Evolutionary conservation across 1,284 basidiomycete genomes (phyloP).

Genomic region (Kwoniella shivajii): DNA sequence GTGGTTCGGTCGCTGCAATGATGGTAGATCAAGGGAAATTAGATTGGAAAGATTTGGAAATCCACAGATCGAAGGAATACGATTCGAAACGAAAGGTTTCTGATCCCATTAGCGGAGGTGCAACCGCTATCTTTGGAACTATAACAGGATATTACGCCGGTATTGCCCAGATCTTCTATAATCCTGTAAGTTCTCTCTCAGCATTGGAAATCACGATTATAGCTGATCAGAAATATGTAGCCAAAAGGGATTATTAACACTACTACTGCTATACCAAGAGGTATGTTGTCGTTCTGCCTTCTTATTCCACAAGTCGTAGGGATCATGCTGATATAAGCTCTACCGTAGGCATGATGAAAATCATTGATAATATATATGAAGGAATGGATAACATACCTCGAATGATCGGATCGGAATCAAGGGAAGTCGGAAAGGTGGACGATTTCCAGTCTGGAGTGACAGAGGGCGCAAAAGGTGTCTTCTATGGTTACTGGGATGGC

Average conservation of each 20-base stretch:
- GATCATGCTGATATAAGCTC: neutral
- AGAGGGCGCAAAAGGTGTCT: constrained; percentile 56
- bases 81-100: constrained; percentile 53
- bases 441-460: constrained; percentile 57
- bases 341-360: constrained; percentile 55
- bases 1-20: constrained; percentile 61
- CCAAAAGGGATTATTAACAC: constrained; percentile 58
- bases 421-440: constrained; percentile 55
- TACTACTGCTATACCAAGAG: constrained; percentile 40
- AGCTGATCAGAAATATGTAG: constrained; percentile 14
- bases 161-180: constrained; percentile 58
- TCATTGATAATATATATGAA: constrained; percentile 40
- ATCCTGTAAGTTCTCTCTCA: constrained; percentile 42
- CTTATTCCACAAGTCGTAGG: neutral
- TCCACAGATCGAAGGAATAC: constrained; percentile 63
- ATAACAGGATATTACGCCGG: constrained; percentile 57
- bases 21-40: constrained; percentile 59
- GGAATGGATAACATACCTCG: constrained; percentile 49
- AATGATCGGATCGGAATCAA: constrained; percentile 57
- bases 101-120: constrained; percentile 59
- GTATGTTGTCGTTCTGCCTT: constrained; percentile 12
- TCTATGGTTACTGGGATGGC: constrained; percentile 59
- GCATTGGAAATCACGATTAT: neutral
- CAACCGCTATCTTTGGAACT: constrained; percentile 60
- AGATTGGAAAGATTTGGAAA: constrained; percentile 56